Percentiles rank a stretch among this genome's conserved stretches.
These are phyloP conservation scores for Sarcomyxa edulis DNA, from an alignment of 768 basidiomycete genomes.

Conservation along the genomic window DNA sequence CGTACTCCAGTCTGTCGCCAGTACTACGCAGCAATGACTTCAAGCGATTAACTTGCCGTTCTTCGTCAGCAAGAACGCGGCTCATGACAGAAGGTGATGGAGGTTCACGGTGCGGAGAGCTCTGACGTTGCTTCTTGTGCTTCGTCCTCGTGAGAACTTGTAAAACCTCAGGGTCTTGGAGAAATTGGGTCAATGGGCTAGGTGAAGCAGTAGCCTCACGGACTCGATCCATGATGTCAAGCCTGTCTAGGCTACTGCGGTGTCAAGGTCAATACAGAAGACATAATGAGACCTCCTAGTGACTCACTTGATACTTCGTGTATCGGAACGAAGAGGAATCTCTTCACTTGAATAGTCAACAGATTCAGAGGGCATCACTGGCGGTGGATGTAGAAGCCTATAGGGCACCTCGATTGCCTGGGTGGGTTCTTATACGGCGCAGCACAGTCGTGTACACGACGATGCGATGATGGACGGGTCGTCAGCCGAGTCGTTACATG, in stretches of 20 bases:
- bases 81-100: conserved; percentile 31
- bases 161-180: conserved; percentile 37
- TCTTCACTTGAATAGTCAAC: too few relatives aligned
- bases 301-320: too few relatives aligned
- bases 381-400: too few relatives aligned
- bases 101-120: conserved; percentile 33
- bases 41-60: conserved; percentile 49
- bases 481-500: too few relatives aligned
- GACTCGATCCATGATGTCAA: conserved; percentile 32
- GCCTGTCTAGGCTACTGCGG: conserved; percentile 6
- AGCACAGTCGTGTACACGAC: too few relatives aligned
- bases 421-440: too few relatives aligned
- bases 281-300: too few relatives aligned
- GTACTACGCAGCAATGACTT: conserved; percentile 47
- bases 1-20: conserved; percentile 50
- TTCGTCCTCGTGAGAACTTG: conserved; percentile 25
- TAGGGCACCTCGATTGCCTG: too few relatives aligned
- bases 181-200: conserved; percentile 36
- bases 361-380: too few relatives aligned
- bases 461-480: too few relatives aligned
- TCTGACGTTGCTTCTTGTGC: conserved; percentile 28
- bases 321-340: too few relatives aligned
- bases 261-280: too few relatives aligned
- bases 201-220: conserved; percentile 41
- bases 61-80: conserved; percentile 43